Evolutionary conservation across 805 yeast species (phyloP).

Genomic region (Huiozyma naganishii): DNA sequence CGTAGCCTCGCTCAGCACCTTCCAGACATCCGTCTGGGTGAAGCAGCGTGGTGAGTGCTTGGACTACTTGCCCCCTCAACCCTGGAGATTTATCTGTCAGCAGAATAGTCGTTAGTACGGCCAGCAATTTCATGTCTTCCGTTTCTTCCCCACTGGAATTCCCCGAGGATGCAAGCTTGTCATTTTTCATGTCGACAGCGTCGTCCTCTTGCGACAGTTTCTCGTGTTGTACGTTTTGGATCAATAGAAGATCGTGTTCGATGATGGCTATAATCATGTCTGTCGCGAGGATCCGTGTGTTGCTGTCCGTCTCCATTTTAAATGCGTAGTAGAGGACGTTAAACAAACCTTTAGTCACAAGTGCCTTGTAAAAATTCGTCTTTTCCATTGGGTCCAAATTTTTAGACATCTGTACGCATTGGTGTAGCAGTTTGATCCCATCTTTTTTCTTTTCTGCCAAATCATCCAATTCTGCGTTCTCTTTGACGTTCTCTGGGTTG

Average conservation of each 20-base stretch:
- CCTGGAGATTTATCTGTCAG: slow-evolving; percentile 58
- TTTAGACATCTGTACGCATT: slow-evolving; percentile 67
- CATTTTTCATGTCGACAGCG: neutral
- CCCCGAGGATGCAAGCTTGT: neutral
- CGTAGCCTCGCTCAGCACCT: slow-evolving; percentile 6
- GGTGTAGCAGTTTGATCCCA: slow-evolving; percentile 71
- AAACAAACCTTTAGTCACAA: slow-evolving; percentile 62
- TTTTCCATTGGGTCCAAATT: slow-evolving; percentile 53
- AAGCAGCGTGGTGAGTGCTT: slow-evolving; percentile 65
- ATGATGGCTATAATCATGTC: slow-evolving; percentile 72
- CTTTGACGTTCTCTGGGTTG: slow-evolving; percentile 11
- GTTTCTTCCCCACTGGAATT: neutral
- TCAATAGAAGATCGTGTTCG: slow-evolving; percentile 69
- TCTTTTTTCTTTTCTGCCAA: slow-evolving; percentile 37
- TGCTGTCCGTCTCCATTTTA: slow-evolving; percentile 31
- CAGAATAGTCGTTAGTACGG: slow-evolving; percentile 47
- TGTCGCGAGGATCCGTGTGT: slow-evolving; percentile 57
- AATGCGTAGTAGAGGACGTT: slow-evolving; percentile 65
- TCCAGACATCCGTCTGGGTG: slow-evolving; percentile 39
- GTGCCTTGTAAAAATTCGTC: slow-evolving; percentile 48
- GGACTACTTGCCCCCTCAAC: slow-evolving; percentile 69
- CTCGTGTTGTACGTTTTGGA: slow-evolving; percentile 29
- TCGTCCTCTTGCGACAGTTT: slow-evolving; percentile 4
- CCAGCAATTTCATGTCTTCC: slow-evolving; percentile 49
- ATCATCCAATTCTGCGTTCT: slow-evolving; percentile 6